phyloP scores from a whole-genome alignment of 768 basidiomycete species.

The Hericium erinaceus region DNA sequence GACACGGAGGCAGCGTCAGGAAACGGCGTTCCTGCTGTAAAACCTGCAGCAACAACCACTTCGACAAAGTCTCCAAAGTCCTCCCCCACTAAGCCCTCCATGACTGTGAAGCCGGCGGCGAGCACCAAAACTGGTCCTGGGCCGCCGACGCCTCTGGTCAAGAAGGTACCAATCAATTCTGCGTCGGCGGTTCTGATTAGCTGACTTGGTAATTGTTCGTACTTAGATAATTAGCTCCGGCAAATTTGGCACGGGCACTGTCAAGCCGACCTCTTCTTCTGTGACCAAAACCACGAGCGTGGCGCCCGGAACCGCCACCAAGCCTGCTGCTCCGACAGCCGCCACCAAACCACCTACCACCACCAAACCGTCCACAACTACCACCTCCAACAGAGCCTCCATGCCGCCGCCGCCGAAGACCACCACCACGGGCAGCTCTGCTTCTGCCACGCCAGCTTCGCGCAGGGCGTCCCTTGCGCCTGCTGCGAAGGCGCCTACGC shows the following conservation, averaged over 20 bases:
- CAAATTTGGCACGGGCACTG: conserved; percentile 18
- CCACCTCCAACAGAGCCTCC: conserved; percentile 10
- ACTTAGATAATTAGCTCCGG: conserved; percentile 12
- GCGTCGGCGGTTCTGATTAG: conserved; percentile 17
- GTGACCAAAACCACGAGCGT: conserved; percentile 32
- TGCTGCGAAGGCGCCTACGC: conserved; percentile 1
- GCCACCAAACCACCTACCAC: conserved; percentile 24
- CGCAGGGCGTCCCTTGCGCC: conserved; percentile 32
- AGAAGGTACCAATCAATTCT: conserved; percentile 41
- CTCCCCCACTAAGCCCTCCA: conserved; percentile 19
- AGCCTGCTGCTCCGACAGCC: conserved; percentile 19
- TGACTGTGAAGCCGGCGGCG: conserved; percentile 28
- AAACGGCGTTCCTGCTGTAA: conserved; percentile 2
- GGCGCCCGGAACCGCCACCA: conserved; percentile 27
- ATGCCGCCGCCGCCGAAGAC: conserved; percentile 15
- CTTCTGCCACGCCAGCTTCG: background rate
- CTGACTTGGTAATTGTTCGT: conserved; percentile 15
- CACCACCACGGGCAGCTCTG: conserved; percentile 1
- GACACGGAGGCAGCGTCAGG: conserved; percentile 8
- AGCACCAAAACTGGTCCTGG: conserved; percentile 36
- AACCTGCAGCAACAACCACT: conserved; percentile 12
- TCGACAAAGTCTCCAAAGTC: conserved; percentile 13
- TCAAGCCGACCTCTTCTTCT: conserved; percentile 31
- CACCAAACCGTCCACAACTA: conserved; percentile 17
- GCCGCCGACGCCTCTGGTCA: conserved; percentile 48